Evolutionary conservation across 208 protist genomes (phyloP).

Genomic region (Trypanosoma melophagium): DNA sequence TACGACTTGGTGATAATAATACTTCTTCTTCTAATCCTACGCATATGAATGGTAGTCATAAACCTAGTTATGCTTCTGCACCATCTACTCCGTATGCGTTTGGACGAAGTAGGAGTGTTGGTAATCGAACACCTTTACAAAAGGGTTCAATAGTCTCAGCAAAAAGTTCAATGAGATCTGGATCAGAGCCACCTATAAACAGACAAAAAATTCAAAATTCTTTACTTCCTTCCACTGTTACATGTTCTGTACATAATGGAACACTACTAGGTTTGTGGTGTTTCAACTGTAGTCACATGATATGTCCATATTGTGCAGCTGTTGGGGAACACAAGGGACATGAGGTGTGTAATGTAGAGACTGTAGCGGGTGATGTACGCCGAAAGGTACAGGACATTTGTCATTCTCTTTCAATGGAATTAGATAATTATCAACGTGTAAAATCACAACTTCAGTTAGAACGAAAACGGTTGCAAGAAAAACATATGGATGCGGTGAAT

Average conservation of each 20-base stretch:
- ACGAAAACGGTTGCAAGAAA: slow-evolving; percentile 27
- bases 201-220: not conserved
- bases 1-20: not conserved
- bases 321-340: slow-evolving; percentile 58
- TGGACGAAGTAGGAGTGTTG: not conserved
- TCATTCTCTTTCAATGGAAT: slow-evolving; percentile 46
- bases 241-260: slow-evolving; percentile 42
- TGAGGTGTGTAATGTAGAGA: slow-evolving; percentile 40
- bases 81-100: not conserved
- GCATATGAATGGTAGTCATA: not conserved
- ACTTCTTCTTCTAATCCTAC: not conserved
- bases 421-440: slow-evolving; percentile 39
- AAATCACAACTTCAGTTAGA: slow-evolving; percentile 42
- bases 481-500: slow-evolving; percentile 27
- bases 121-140: not conserved
- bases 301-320: slow-evolving; percentile 71
- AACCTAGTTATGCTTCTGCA: not conserved
- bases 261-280: slow-evolving; percentile 58
- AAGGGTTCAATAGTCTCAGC: not conserved
- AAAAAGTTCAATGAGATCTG: not conserved
- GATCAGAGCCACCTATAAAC: not conserved
- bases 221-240: not conserved
- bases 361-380: slow-evolving; percentile 29
- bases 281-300: slow-evolving; percentile 44
- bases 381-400: slow-evolving; percentile 39